A percentile compares a stretch with the other conserved stretches of the same genome.
Conservation (phyloP, 2,329 filamentous ascomycete genomes). For the Beauveria varroae region DNA sequence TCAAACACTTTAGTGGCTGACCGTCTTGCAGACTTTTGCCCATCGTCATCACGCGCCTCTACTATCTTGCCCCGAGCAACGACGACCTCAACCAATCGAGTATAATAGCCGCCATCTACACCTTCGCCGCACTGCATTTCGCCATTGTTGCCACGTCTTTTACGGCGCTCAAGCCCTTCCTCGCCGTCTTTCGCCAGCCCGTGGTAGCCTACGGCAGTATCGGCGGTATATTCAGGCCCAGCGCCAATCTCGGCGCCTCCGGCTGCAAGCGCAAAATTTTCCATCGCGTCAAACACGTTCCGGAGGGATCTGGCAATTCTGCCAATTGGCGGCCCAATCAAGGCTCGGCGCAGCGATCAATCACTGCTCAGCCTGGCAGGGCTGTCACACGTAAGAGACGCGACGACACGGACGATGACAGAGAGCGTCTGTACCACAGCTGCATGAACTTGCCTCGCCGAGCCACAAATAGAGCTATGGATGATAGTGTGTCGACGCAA, state of each 20-base stretch:
- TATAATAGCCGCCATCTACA: conserved; percentile 9
- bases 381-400: neutral
- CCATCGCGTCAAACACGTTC: neutral
- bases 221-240: neutral
- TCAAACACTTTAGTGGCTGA: too few relatives aligned
- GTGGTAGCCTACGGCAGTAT: neutral
- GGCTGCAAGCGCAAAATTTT: conserved; percentile 9
- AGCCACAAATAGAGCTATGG: neutral
- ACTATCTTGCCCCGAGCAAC: neutral
- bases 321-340: conserved; percentile 9
- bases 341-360: neutral
- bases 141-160: conserved; percentile 10
- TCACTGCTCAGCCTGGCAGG: neutral
- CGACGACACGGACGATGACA: neutral
- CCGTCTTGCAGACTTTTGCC: neutral
- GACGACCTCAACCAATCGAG: neutral
- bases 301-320: neutral
- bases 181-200: conserved; percentile 6
- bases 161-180: conserved; percentile 11
- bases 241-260: neutral
- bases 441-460: neutral
- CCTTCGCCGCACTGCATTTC: conserved; percentile 9
- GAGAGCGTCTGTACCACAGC: neutral
- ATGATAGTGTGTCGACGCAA: neutral
- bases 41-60: neutral